Evolutionary conservation across 148 eudicot genomes (phyloP), one percentile per base, ranked within the genome.

Genomic region (Fagopyrum homotropicum): DNA sequence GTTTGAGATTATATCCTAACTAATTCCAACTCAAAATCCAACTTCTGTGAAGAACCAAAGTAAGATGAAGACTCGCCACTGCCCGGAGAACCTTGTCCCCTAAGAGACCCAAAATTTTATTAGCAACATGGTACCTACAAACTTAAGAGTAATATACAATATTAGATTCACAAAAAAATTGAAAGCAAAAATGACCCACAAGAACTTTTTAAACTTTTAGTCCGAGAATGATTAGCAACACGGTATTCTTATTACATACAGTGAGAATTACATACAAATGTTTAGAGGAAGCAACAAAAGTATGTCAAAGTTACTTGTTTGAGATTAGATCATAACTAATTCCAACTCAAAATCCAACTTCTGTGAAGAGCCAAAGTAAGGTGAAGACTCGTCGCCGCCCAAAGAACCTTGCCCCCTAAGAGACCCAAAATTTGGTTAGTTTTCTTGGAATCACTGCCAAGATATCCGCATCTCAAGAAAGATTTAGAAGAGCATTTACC

Each of bases 1-100:
- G n/a, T n/a, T n/a, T n/a, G n/a, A n/a, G n/a, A n/a, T n/a, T n/a
- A n/a, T n/a, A n/a, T n/a, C n/a, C n/a, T n/a, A n/a, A n/a, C n/a
- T n/a, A n/a, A n/a, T n/a, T n/a, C n/a, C n/a, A n/a, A n/a, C n/a
- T n/a, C n/a, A n/a, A n/a, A n/a, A n/a, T n/a, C n/a, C n/a, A n/a
- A n/a, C n/a, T n/a, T n/a, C n/a, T n/a, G n/a, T n/a, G n/a, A n/a
- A n/a, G n/a, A n/a, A n/a, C n/a, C n/a, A n/a, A n/a, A n/a, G n/a
- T n/a, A n/a, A n/a, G n/a, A n/a, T n/a, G n/a, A n/a, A n/a, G n/a
- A n/a, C n/a, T n/a, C n/a, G n/a, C n/a, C n/a, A n/a, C n/a, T n/a
- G n/a, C n/a, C n/a, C n/a, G 99, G 68, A 95, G 93, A 75, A 95
- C 89, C 81, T 95, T 95, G 86, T 92, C 92, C 99, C 92, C 75